Conservation (phyloP, 257 asterid species). For the Eucommia ulmoides region DNA sequence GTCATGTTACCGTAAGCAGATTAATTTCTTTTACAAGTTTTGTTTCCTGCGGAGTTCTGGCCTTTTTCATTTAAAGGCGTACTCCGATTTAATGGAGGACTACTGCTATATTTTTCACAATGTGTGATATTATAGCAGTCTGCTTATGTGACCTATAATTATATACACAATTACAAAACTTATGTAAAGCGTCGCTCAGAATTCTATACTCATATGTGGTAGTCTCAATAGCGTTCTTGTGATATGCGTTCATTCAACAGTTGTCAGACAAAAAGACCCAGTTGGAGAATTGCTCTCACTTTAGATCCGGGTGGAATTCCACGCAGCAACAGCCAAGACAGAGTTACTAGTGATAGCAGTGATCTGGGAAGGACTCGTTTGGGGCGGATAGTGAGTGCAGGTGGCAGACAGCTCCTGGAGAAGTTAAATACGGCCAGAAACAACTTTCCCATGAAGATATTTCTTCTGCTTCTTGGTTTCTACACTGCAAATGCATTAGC, state of each 20-base stretch:
- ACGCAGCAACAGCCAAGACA: conserved; percentile 36
- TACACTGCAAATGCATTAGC: conserved; percentile 93
- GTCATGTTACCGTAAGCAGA: too few species aligned
- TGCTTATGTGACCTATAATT: too few species aligned
- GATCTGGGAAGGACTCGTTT: conserved; percentile 74
- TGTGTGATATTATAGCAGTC: too few species aligned
- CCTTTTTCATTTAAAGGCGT: too few species aligned
- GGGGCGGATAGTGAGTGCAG: conserved; percentile 78
- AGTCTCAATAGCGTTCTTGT: too few species aligned
- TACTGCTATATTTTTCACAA: too few species aligned
- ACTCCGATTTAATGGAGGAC: too few species aligned
- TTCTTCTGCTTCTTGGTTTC: conserved; percentile 88
- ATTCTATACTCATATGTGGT: too few species aligned
- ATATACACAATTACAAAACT: too few species aligned
- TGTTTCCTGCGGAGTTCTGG: too few species aligned
- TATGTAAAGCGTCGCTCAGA: too few species aligned
- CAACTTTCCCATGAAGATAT: conserved; percentile 75
- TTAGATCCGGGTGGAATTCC: conserved; percentile 64
- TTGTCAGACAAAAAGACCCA: conserved; percentile 15
- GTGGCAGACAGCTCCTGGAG: conserved; percentile 58
- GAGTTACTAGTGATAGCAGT: conserved; percentile 24
- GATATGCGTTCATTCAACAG: conserved; percentile 22
- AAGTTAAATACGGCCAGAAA: conserved; percentile 78
- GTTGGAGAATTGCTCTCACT: conserved; percentile 42
- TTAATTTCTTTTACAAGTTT: too few species aligned